These are phyloP conservation scores for Gastrolobium bilobum DNA, from an alignment of 306 rosid genomes.

Conservation along the genomic window DNA sequence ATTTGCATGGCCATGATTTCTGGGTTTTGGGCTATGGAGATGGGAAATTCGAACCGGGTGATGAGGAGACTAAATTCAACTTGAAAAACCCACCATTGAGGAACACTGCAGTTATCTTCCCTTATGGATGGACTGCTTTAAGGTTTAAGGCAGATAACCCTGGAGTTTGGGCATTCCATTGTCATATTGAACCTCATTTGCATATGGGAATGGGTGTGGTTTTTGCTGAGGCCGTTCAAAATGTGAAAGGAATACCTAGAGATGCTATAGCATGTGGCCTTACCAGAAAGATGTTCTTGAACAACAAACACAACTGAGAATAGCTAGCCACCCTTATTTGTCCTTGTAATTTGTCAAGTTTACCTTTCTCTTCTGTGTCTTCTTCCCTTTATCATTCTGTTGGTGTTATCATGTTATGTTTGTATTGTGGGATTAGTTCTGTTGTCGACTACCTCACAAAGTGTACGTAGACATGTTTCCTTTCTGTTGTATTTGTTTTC, in stretches of 20 bases:
- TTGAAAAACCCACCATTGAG: slow-evolving; percentile 71
- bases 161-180: slow-evolving; percentile 83
- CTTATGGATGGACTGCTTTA: slow-evolving; percentile 78
- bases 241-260: slow-evolving; percentile 46
- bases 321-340: neutral
- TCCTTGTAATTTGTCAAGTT: neutral
- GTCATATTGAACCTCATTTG: slow-evolving; percentile 80
- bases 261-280: slow-evolving; percentile 64
- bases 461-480: neutral
- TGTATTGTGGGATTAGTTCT: neutral
- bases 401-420: neutral
- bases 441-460: neutral
- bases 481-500: neutral
- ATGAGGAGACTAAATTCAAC: slow-evolving; percentile 58
- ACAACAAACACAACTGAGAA: slow-evolving; percentile 30
- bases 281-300: slow-evolving; percentile 39
- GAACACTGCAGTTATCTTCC: slow-evolving; percentile 71
- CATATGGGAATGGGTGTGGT: slow-evolving; percentile 81
- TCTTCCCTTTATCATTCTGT: neutral
- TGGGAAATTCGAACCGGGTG: slow-evolving; percentile 55
- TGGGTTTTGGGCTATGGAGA: slow-evolving; percentile 86
- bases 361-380: neutral
- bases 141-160: slow-evolving; percentile 74
- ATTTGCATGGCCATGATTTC: slow-evolving; percentile 84
- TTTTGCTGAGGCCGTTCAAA: slow-evolving; percentile 59